A percentile compares a stretch with the other conserved stretches of the same genome.
These are phyloP conservation scores for Solanum pinnatisectum DNA, from an alignment of 257 asterid species.

Conservation along the genomic window DNA sequence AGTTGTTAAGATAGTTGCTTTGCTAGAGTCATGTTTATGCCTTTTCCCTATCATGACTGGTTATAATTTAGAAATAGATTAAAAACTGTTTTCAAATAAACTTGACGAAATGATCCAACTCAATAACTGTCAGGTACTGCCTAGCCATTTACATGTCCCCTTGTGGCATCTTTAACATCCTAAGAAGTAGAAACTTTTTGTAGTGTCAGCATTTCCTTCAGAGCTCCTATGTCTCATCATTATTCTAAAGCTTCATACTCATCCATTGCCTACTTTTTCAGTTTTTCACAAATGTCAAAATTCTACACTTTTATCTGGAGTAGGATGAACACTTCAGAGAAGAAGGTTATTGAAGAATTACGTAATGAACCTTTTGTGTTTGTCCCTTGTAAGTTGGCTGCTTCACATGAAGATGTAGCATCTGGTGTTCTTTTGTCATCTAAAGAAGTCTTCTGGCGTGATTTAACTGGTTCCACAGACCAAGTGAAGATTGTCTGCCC, in stretches of 20 bases:
- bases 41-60: not conserved
- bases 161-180: not conserved
- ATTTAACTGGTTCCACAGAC: constrained; percentile 41
- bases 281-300: constrained; percentile 78
- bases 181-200: not conserved
- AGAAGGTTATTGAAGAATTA: constrained; percentile 43
- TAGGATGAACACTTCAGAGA: constrained; percentile 49
- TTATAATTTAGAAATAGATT: not conserved
- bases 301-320: constrained; percentile 68
- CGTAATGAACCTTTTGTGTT: constrained; percentile 68
- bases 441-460: constrained; percentile 76
- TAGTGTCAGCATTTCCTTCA: not conserved
- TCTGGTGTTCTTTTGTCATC: constrained; percentile 59
- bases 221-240: not conserved
- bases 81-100: not conserved
- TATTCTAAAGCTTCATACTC: not conserved
- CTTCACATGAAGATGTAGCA: constrained; percentile 42
- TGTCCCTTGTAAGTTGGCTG: constrained; percentile 44
- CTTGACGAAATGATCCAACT: not conserved
- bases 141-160: not conserved
- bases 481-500: constrained; percentile 21
- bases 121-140: not conserved
- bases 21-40: not conserved
- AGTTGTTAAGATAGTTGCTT: not conserved
- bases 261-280: constrained; percentile 15